Base-by-base conservation (phyloP, 2,329 filamentous ascomycete species). In the Calonectria fujianensis region DNA sequence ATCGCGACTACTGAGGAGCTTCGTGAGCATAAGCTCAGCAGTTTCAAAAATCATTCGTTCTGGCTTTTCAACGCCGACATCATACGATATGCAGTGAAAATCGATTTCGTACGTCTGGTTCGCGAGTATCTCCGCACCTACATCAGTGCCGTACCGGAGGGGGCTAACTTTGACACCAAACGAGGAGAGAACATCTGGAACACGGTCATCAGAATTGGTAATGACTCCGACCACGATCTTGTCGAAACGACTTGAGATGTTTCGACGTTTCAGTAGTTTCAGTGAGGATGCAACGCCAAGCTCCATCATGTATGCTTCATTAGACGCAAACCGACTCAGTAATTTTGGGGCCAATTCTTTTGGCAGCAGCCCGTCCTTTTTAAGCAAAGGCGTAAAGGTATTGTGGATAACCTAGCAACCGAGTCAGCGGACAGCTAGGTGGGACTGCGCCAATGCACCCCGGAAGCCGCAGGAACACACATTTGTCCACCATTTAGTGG, bases 41-140 rank as follows among this genome's bases (percentile, higher is more conserved):
- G 90, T 88, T 1, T 85, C 81, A 75, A 93, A 94, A 2, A 94
- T 92, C 3, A 80, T 77, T 11, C 73, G 76, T 68, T 91, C 85
- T 0, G 92, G 92, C 81, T 94, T 94, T 76, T 91, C 90, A 31
- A 84, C 80, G 0, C 91, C 92, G 6, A 91, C 89, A 77, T 93
- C 91, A 76, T 93, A 94, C 24, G 91, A 93, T 81, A 93, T 88
- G 51, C 78, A 79, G 0, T 79, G 78, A 2, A 79, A 79, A 11
- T 79, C 78, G 1, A 79, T 69, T 0, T 79, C 72, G 16, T 74
- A 71, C 0, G 16, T 52, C 3, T 31, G 3, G 0, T 8, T 14
- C 1, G 29, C 31, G 8, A 66, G 2, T 1, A 65, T 32, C 0
- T 0, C 32, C 0, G 31, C 10, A 1, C 74, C 61, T 0, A 52